Evolutionary conservation across 495 filamentous ascomycete genomes (phyloP).

Genomic region (Lophium mytilinum): DNA sequence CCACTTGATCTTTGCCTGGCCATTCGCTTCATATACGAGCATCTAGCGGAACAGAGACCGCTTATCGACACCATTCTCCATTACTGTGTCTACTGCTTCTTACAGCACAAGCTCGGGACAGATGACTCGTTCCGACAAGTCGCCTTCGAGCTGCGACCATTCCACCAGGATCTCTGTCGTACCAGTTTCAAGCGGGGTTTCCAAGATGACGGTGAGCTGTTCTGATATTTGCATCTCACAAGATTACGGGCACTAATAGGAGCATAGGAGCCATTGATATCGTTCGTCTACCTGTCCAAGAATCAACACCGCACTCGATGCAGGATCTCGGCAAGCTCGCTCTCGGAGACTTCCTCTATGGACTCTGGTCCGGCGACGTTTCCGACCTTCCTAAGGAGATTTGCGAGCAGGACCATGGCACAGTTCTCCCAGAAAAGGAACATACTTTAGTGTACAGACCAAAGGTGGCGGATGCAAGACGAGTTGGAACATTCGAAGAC

Average conservation of each 20-base stretch:
- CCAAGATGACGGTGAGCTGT: slow-evolving; percentile 28
- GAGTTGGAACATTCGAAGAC: too few relatives aligned
- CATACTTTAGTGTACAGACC: background rate
- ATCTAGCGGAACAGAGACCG: slow-evolving; percentile 12
- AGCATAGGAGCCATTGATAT: slow-evolving; percentile 12
- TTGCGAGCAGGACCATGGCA: background rate
- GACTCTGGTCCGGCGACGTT: slow-evolving; percentile 6
- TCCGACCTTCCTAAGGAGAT: background rate
- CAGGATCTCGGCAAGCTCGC: background rate
- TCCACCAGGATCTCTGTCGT: slow-evolving; percentile 28
- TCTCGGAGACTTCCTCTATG: slow-evolving; percentile 8
- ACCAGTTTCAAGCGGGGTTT: slow-evolving; percentile 23
- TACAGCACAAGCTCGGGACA: slow-evolving; percentile 21
- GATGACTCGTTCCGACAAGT: slow-evolving; percentile 22
- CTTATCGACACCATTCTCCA: slow-evolving; percentile 27
- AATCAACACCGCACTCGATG: slow-evolving; percentile 3
- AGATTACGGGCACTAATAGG: too few relatives aligned
- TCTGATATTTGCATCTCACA: background rate
- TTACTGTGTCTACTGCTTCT: slow-evolving; percentile 31
- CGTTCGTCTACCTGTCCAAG: slow-evolving; percentile 1
- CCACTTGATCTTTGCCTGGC: slow-evolving; percentile 26
- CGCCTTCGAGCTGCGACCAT: slow-evolving; percentile 20
- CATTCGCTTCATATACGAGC: slow-evolving; percentile 28
- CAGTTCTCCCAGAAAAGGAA: background rate
- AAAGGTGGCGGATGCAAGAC: background rate